These are phyloP conservation scores for Boletus calvinii DNA, from an alignment of 1,284 basidiomycete species.

Conservation along the genomic window DNA sequence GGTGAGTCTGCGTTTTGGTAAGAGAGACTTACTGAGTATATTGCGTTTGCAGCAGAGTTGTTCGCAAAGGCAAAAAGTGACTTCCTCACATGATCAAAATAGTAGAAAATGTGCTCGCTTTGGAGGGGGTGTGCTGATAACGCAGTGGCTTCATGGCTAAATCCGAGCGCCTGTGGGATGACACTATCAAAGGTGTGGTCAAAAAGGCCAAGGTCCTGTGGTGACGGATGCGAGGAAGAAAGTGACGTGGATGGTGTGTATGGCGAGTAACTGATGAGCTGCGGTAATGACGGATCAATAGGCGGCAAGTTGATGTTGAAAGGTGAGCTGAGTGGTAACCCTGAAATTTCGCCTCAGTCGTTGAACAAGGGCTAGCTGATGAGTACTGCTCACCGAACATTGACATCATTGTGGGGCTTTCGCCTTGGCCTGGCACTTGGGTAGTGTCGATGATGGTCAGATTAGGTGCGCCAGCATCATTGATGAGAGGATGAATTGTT, in stretches of 20 bases:
- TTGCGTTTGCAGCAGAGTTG: slow-evolving; percentile 54
- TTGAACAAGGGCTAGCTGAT: neutral
- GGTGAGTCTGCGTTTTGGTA: slow-evolving; percentile 1
- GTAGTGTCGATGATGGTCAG: slow-evolving; percentile 29
- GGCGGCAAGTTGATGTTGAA: slow-evolving; percentile 30
- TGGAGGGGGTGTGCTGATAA: slow-evolving; percentile 44
- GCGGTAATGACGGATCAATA: slow-evolving; percentile 29
- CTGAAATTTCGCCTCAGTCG: slow-evolving; percentile 22
- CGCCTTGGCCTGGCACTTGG: slow-evolving; percentile 15
- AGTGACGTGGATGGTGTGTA: slow-evolving; percentile 35
- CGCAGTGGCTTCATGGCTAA: slow-evolving; percentile 21
- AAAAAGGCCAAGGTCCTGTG: slow-evolving; percentile 30
- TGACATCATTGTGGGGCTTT: slow-evolving; percentile 31
- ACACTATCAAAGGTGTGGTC: slow-evolving; percentile 29
- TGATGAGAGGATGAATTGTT: slow-evolving; percentile 20
- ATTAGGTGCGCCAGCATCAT: slow-evolving; percentile 19
- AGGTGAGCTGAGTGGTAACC: slow-evolving; percentile 33
- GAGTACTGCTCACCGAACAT: slow-evolving; percentile 28
- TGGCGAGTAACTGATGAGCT: slow-evolving; percentile 32
- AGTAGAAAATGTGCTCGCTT: slow-evolving; percentile 59
- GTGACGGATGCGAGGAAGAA: slow-evolving; percentile 34
- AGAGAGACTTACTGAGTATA: slow-evolving; percentile 52
- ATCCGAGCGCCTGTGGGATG: slow-evolving; percentile 22
- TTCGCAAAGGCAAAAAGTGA: slow-evolving; percentile 59
- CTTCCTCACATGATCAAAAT: slow-evolving; percentile 63